phyloP scores from a whole-genome alignment of 345 rosid species.

The Brassica napus region Da-Ae NC_063446.1:18756501-18757000 shows the following conservation, averaged over 20 bases:
- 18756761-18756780: background rate
- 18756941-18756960: no score
- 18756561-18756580: slow-evolving; percentile 11
- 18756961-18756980: no score
- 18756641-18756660: slow-evolving; percentile 38
- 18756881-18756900: no score
- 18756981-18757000: no score
- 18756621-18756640: slow-evolving; percentile 28
- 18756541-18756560: slow-evolving; percentile 18
- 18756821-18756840: no score
- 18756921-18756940: no score
- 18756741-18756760: background rate
- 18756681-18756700: background rate
- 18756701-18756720: background rate
- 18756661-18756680: background rate
- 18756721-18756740: background rate
- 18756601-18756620: slow-evolving; percentile 4
- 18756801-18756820: no score
- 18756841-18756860: no score
- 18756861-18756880: no score
- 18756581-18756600: slow-evolving; percentile 30
- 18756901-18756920: no score
- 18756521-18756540: slow-evolving; percentile 42
- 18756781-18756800: background rate
- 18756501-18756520: slow-evolving; percentile 3